A percentile compares a stretch with the other conserved stretches of the same genome.
These are phyloP conservation scores for Blastosporella zonata DNA, from an alignment of 1,284 basidiomycete species.

Conservation along the genomic window DNA sequence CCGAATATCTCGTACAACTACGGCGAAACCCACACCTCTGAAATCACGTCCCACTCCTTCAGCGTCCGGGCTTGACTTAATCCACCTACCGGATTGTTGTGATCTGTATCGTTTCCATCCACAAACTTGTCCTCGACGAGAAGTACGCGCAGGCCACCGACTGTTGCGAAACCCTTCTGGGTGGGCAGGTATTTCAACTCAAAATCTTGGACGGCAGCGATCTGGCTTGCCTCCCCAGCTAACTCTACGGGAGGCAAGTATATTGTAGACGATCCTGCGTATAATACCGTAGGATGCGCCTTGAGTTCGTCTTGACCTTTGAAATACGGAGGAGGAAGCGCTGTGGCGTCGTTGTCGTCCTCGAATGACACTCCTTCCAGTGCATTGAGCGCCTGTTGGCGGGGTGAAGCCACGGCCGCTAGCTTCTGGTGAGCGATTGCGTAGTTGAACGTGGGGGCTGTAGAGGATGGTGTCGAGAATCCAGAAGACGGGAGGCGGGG, in stretches of 20 bases:
- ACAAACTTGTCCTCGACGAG: conserved; percentile 52
- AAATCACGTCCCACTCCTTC: conserved; percentile 67
- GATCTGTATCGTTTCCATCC: conserved; percentile 26
- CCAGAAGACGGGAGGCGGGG: conserved; percentile 44
- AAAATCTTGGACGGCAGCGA: conserved; percentile 52
- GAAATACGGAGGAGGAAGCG: conserved; percentile 45
- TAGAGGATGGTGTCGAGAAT: conserved; percentile 47
- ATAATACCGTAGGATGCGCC: conserved; percentile 33
- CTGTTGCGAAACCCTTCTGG: conserved; percentile 50
- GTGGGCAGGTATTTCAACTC: conserved; percentile 57
- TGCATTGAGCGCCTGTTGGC: conserved; percentile 23
- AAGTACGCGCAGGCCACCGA: conserved; percentile 64
- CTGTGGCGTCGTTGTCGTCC: conserved; percentile 20
- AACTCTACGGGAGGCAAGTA: conserved; percentile 43
- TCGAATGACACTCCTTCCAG: conserved; percentile 18
- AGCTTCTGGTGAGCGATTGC: conserved; percentile 48
- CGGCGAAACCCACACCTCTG: conserved; percentile 59
- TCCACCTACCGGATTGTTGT: conserved; percentile 19
- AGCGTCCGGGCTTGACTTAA: conserved; percentile 39
- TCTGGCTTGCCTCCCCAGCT: conserved; percentile 22
- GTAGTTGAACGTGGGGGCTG: conserved; percentile 45
- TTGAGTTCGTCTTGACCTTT: conserved; percentile 33
- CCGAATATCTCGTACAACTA: conserved; percentile 4
- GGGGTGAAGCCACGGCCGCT: conserved; percentile 39
- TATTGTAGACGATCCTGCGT: conserved; percentile 53